Conservation (phyloP, 306 rosid genomes). For the Cicer chorassanicum region DNA sequence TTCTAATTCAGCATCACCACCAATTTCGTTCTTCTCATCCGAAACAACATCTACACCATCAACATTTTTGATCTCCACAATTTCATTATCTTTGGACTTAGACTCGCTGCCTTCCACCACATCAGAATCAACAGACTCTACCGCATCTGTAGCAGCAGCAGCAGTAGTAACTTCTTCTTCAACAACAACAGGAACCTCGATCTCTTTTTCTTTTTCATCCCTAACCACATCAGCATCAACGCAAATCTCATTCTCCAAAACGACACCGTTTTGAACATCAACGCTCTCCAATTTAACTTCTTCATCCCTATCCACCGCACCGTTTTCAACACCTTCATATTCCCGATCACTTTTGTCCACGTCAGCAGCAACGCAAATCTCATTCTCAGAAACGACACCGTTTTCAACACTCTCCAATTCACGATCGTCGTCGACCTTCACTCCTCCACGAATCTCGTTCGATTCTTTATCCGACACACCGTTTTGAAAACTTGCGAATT, state of each 20-base stretch:
- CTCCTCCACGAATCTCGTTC: not conserved
- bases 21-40: constrained; percentile 21
- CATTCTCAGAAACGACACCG: constrained; percentile 22
- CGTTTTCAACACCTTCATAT: constrained; percentile 31
- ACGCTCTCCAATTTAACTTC: not conserved
- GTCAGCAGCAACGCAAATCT: constrained; percentile 26
- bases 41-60: constrained; percentile 30
- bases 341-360: constrained; percentile 31
- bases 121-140: constrained; percentile 9
- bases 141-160: constrained; percentile 5
- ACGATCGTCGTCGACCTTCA: constrained; percentile 14
- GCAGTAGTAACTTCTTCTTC: constrained; percentile 3
- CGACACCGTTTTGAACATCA: too few species aligned
- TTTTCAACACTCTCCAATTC: constrained; percentile 35
- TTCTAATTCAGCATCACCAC: constrained; percentile 5
- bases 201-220: not conserved
- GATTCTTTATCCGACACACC: constrained; percentile 2
- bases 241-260: too few species aligned
- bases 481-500: constrained; percentile 7
- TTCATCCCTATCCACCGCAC: not conserved
- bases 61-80: constrained; percentile 1
- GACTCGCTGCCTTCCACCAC: constrained; percentile 32
- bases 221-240: not conserved
- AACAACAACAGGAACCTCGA: constrained; percentile 1
- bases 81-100: constrained; percentile 10